Conservation (phyloP, 2,329 filamentous ascomycete species). For the Aspergillus sp. region DNA sequence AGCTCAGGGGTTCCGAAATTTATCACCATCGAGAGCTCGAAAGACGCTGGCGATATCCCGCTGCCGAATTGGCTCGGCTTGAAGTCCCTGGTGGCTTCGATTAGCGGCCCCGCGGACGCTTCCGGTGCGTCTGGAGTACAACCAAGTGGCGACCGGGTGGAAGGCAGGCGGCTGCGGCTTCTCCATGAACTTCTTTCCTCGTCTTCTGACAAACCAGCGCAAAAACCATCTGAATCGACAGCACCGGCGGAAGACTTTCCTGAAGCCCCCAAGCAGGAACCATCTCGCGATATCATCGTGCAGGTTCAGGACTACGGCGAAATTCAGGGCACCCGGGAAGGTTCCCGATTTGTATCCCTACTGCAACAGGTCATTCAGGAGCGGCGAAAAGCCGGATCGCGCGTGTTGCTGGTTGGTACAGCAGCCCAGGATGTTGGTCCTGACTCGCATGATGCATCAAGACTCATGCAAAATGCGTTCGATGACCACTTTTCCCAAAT, state of each 20-base stretch:
- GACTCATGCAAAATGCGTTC: constrained; percentile 40
- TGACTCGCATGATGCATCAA: constrained; percentile 37
- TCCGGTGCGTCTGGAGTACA: constrained; percentile 10
- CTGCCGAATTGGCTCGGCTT: constrained; percentile 26
- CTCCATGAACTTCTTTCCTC: constrained; percentile 29
- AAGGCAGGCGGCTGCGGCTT: constrained; percentile 29
- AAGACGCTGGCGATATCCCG: constrained; percentile 25
- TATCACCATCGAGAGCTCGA: constrained; percentile 28
- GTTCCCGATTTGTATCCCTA: constrained; percentile 60
- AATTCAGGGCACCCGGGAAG: constrained; percentile 62
- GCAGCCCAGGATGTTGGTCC: constrained; percentile 47
- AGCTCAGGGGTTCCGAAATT: constrained; percentile 21
- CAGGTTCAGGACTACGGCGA: constrained; percentile 78
- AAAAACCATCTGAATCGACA: constrained; percentile 3
- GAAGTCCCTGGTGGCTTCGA: constrained; percentile 27
- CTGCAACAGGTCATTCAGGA: constrained; percentile 66
- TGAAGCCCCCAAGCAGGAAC: constrained; percentile 11
- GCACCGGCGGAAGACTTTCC: constrained; percentile 7
- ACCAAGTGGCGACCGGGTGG: constrained; percentile 14
- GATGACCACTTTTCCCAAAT: constrained; percentile 46
- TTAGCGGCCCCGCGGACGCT: constrained; percentile 22
- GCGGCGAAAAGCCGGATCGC: constrained; percentile 63
- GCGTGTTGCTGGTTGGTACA: constrained; percentile 74
- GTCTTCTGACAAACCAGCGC: constrained; percentile 7
- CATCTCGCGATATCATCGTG: constrained; percentile 53